Evolutionary conservation across 768 basidiomycete genomes (phyloP).

Genomic region (Mycena olivaceomarginata): DNA sequence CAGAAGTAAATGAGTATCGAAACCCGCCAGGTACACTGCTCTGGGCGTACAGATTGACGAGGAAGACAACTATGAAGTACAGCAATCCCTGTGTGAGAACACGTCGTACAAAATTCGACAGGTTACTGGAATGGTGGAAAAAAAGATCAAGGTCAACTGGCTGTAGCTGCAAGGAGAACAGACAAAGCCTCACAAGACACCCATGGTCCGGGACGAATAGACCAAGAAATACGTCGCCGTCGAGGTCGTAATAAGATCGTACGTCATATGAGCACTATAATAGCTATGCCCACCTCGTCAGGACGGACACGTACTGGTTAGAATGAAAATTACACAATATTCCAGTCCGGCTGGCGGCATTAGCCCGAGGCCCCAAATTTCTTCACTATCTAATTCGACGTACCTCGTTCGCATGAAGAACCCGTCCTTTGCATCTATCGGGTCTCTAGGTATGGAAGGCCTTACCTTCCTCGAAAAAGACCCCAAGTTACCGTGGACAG

Average conservation of each 20-base stretch:
- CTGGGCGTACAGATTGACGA: conserved; percentile 31
- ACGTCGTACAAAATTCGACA: conserved; percentile 10
- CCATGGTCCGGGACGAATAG: not conserved
- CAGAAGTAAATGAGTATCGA: not conserved
- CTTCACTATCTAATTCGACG: not conserved
- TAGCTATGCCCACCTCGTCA: conserved; percentile 15
- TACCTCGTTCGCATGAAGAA: conserved; percentile 21
- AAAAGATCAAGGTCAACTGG: not conserved
- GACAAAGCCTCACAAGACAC: conserved; percentile 19
- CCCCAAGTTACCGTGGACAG: conserved; percentile 36
- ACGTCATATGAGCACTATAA: conserved; percentile 33
- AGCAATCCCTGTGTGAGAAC: conserved; percentile 30
- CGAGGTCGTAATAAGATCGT: conserved; percentile 19
- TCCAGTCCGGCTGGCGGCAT: conserved; percentile 34
- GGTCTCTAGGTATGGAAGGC: not conserved
- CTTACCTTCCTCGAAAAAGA: not conserved
- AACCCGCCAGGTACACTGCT: not conserved
- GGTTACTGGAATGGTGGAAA: conserved; percentile 1
- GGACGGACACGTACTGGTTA: not conserved
- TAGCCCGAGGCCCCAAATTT: not conserved
- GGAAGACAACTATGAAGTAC: conserved; percentile 27
- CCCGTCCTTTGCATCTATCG: conserved; percentile 34
- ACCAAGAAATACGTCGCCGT: conserved; percentile 28
- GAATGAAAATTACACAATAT: conserved; percentile 27
- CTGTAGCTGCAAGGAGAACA: not conserved